Base-by-base conservation (phyloP, 108 stramenopile genomes). In the Cyclotella baltica region DNA sequence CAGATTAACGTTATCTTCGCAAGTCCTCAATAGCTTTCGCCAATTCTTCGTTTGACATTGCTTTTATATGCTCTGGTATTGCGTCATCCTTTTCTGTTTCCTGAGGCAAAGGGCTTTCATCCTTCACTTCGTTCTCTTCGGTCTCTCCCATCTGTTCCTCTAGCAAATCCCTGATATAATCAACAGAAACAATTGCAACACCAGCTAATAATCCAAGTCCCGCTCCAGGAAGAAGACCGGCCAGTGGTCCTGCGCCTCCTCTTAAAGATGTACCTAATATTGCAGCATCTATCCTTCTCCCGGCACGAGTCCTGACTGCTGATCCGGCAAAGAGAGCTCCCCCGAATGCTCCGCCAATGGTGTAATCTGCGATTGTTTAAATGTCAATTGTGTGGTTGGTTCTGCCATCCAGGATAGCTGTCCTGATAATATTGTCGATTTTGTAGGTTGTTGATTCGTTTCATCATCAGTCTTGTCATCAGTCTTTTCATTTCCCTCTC, bases 221-320 rank as follows among this genome's bases (percentile, higher is more conserved):
- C 4, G 83, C 83, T 2, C 83, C 83, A 8, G 83, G 79, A 29
- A 84, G 25, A 16, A 80, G 35, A 0, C 83, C 83, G 29, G 83
- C 67, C n/a, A 80, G 4, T 19, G 75, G 37, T 30, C n/a, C 40
- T 2, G 37, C 75, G 31, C 38, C 16, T 61, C 77, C 20, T 34
- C 40, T 50, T 9, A n/a, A n/a, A n/a, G 47, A 22, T 31, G 20
- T 65, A 22, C 72, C 59, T 34, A 73, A 35, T 22, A 75, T 68
- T 19, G 75, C 72, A 25, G 75, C 52, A 70, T 78, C 83, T 10
- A 76, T 59, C 43, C 55, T 35, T 25, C 76, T 62, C 20, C 83
- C 83, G 19, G 73, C 51, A 61, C 58, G 53, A 30, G 83, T 78
- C 16, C 75, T 58, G 20, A 83, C 78, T 4, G 73, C 75, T 4